Conservation (phyloP, 345 rosid genomes). For the Litchi chinensis region DNA sequence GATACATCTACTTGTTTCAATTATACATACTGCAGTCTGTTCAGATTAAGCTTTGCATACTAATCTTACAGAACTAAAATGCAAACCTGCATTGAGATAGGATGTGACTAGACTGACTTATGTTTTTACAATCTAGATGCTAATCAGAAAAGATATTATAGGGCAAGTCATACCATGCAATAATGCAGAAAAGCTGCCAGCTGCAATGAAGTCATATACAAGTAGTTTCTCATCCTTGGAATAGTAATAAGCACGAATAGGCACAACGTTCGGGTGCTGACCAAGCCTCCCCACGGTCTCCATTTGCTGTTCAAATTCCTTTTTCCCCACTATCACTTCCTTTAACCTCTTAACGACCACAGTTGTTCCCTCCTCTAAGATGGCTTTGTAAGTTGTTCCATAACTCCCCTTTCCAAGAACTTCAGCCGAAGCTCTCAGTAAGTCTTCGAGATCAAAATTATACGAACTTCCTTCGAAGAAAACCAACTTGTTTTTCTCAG, state of each 20-base stretch:
- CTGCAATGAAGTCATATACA: conserved; percentile 68
- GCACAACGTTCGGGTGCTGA: conserved; percentile 71
- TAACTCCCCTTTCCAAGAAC: conserved; percentile 94
- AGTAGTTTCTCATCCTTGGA: conserved; percentile 95
- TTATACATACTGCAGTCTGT: background rate
- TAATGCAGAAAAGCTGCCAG: conserved; percentile 64
- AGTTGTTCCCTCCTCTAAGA: conserved; percentile 81
- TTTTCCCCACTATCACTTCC: conserved; percentile 74
- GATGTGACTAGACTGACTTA: background rate
- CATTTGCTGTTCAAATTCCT: conserved; percentile 96
- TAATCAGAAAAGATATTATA: background rate
- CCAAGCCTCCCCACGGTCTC: conserved; percentile 71
- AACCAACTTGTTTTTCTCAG: conserved; percentile 95
- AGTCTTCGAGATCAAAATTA: conserved; percentile 86
- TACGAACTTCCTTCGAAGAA: conserved; percentile 84
- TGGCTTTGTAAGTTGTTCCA: conserved; percentile 93
- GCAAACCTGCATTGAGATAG: background rate
- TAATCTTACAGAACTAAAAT: background rate
- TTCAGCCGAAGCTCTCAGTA: conserved; percentile 95
- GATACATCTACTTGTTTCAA: background rate
- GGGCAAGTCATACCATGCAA: conserved; percentile 63
- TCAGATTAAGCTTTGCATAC: background rate
- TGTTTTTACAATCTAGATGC: background rate
- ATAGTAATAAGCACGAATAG: conserved; percentile 92
- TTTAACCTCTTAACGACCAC: conserved; percentile 91